Conservation (phyloP, 331 rosid species). For the Ulmus americana region DNA sequence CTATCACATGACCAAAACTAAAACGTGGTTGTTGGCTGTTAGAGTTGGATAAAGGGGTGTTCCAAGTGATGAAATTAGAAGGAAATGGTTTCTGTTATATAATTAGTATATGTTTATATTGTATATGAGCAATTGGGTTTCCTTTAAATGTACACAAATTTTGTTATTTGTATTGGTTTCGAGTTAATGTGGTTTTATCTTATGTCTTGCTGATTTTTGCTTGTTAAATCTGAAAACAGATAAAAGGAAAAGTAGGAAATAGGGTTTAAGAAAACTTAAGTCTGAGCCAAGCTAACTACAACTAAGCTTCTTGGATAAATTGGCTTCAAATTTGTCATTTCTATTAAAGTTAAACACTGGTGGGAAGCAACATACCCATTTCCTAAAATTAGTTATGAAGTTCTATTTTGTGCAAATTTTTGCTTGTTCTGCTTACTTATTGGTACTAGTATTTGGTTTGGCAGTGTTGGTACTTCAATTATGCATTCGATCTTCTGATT, state of each 20-base stretch:
- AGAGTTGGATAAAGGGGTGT: conserved; percentile 68
- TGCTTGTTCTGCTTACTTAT: background rate
- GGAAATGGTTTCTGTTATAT: background rate
- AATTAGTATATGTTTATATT: background rate
- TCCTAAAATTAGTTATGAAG: background rate
- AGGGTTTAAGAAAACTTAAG: background rate
- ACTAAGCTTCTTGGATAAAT: background rate
- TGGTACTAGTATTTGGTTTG: background rate
- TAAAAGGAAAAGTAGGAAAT: background rate
- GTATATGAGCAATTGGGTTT: background rate
- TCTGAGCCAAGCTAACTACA: background rate
- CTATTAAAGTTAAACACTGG: background rate
- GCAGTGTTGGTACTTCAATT: background rate
- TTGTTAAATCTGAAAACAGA: background rate
- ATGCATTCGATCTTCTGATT: background rate
- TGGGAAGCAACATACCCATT: background rate
- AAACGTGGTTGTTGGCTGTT: conserved; percentile 57
- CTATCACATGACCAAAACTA: conserved; percentile 40
- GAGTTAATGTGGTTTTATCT: background rate
- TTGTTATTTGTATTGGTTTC: background rate
- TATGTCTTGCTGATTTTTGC: background rate
- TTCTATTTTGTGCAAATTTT: background rate
- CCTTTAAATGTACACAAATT: background rate
- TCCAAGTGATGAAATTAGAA: too few relatives aligned
- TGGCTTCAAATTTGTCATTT: background rate